A percentile compares a stretch with the other conserved stretches of the same genome.
Conservation (phyloP, 345 rosid genomes). For the Euphorbia pulcherrima region DNA sequence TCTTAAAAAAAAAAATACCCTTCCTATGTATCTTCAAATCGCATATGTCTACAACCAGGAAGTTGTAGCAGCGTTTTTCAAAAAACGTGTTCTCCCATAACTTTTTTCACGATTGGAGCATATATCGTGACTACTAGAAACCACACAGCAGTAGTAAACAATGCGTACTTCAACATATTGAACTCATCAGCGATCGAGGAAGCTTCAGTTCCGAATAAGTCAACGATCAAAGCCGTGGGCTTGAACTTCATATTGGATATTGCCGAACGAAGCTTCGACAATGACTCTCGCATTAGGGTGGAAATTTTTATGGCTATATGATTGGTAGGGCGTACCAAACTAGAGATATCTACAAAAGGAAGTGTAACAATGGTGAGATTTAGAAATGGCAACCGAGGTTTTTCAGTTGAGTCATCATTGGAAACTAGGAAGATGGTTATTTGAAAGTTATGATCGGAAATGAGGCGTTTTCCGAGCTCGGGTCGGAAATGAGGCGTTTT, state of each 20-base stretch:
- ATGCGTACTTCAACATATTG: constrained; percentile 43
- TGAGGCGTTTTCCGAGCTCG: background rate
- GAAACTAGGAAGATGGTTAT: background rate
- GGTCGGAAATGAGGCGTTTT: background rate
- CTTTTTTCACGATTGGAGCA: background rate
- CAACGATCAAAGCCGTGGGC: background rate
- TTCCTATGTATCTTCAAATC: constrained; percentile 2
- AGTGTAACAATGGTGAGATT: background rate
- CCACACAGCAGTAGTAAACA: constrained; percentile 50
- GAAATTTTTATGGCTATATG: background rate
- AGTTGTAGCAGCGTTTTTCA: constrained; percentile 5
- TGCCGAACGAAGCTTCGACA: background rate
- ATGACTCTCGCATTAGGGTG: background rate
- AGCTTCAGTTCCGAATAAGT: constrained; percentile 24
- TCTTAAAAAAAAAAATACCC: no score
- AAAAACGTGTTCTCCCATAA: constrained; percentile 8
- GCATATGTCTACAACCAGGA: constrained; percentile 13
- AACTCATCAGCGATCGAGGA: constrained; percentile 42
- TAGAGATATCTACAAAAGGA: background rate
- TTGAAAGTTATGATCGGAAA: background rate
- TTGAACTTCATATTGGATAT: background rate
- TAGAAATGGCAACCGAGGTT: background rate
- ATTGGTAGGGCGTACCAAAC: background rate
- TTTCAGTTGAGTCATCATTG: background rate
- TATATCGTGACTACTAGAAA: background rate